phyloP scores from a whole-genome alignment of 768 basidiomycete species.

The Termitomyces sp. region DNA sequence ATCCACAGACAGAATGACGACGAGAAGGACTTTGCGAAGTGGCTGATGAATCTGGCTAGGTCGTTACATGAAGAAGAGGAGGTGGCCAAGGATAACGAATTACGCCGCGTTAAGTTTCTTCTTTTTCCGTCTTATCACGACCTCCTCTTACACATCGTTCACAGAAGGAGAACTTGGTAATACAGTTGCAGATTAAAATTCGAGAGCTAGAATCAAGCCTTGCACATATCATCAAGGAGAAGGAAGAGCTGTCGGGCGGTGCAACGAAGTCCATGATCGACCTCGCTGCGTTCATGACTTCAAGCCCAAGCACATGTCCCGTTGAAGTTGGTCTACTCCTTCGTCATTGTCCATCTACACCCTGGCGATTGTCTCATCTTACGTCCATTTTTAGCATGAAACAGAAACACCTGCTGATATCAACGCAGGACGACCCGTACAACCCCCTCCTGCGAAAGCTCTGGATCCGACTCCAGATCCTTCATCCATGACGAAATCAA shows the following conservation, averaged over 20 bases:
- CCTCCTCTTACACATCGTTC: background rate
- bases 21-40: constrained; percentile 44
- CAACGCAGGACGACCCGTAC: background rate
- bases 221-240: constrained; percentile 37
- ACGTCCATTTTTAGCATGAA: background rate
- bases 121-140: background rate
- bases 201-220: constrained; percentile 38
- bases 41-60: constrained; percentile 37
- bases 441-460: background rate
- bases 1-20: constrained; percentile 31
- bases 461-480: background rate
- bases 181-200: constrained; percentile 37
- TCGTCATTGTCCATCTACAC: background rate
- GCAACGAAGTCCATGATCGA: constrained; percentile 32
- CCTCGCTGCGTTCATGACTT: constrained; percentile 31
- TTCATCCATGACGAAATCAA: background rate
- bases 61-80: constrained; percentile 46
- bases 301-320: constrained; percentile 20
- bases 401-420: background rate
- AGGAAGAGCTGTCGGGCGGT: constrained; percentile 19
- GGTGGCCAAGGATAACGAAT: constrained; percentile 50
- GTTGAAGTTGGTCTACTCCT: background rate
- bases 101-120: constrained; percentile 36
- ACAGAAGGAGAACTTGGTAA: constrained; percentile 33
- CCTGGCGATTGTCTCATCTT: background rate